Percentiles rank a stretch among this genome's conserved stretches.
Conservation (phyloP, 345 rosid genomes). For the rapeseed (Brassica napus) region DNA sequence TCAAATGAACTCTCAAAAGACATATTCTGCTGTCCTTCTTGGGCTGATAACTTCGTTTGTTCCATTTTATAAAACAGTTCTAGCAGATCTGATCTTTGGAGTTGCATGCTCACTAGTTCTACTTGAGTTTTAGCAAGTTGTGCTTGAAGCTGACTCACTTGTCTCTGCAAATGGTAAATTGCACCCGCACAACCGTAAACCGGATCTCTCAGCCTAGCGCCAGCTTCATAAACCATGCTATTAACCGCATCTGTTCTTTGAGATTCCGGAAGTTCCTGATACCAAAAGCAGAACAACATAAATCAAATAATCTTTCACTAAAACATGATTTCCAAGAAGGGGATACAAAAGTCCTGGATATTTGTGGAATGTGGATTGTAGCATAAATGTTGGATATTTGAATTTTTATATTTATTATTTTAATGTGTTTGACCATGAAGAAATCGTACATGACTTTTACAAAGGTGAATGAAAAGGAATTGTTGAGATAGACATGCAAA, state of each 20-base stretch:
- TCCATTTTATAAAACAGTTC: conserved; percentile 64
- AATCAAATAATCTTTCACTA: neutral
- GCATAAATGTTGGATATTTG: conserved; percentile 2
- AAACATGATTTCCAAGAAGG: neutral
- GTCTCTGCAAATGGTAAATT: conserved; percentile 77
- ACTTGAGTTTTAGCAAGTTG: conserved; percentile 81
- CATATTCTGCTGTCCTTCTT: conserved; percentile 38
- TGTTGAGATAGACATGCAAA: conserved; percentile 25
- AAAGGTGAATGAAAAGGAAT: conserved; percentile 30
- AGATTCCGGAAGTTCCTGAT: conserved; percentile 82
- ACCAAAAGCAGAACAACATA: neutral
- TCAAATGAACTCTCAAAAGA: conserved; percentile 38
- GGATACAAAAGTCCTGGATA: neutral
- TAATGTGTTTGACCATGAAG: conserved; percentile 27
- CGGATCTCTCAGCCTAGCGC: conserved; percentile 85
- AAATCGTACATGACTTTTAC: conserved; percentile 31
- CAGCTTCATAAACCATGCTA: conserved; percentile 93
- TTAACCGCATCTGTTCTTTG: conserved; percentile 90
- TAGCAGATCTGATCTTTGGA: conserved; percentile 67
- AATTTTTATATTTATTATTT: neutral
- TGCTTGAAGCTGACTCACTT: conserved; percentile 77
- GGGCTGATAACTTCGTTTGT: conserved; percentile 41
- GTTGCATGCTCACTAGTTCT: conserved; percentile 63
- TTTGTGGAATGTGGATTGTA: neutral
- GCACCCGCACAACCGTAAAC: conserved; percentile 91